These are phyloP conservation scores for Ceratopteris richardii DNA, from an alignment of 75 land plant genomes.

Conservation along the genomic window DNA sequence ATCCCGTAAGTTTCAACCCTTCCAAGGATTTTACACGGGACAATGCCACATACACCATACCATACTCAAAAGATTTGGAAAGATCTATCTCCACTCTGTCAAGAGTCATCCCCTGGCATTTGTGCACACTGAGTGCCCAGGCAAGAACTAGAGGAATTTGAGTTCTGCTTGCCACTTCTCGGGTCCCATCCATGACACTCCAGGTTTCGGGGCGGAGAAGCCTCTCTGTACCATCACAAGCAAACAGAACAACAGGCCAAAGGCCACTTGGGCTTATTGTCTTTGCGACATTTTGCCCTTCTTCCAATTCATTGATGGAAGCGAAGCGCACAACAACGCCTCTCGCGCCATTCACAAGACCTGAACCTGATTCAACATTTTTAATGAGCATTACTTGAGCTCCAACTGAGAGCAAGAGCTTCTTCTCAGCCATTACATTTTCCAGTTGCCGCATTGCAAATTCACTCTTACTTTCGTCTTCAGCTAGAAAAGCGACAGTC, in stretches of 20 bases:
- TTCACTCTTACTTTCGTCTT: constrained; percentile 34
- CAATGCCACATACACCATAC: constrained; percentile 79
- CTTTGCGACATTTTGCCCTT: constrained; percentile 2
- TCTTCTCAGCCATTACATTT: constrained; percentile 28
- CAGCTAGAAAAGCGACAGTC: constrained; percentile 25
- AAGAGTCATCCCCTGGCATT: constrained; percentile 82
- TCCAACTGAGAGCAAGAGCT: constrained; percentile 42
- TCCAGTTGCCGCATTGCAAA: constrained; percentile 30
- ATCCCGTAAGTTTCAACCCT: constrained; percentile 52
- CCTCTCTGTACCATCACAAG: constrained; percentile 27
- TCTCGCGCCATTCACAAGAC: constrained; percentile 64
- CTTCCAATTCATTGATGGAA: constrained; percentile 14
- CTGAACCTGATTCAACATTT: constrained; percentile 29
- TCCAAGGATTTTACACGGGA: constrained; percentile 55
- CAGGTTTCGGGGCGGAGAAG: constrained; percentile 36
- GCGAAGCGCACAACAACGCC: constrained; percentile 48
- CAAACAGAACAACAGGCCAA: constrained; percentile 54
- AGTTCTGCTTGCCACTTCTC: constrained; percentile 33
- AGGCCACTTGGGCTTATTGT: constrained; percentile 12
- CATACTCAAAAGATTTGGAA: constrained; percentile 49
- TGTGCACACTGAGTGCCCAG: constrained; percentile 78
- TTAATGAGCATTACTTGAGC: constrained; percentile 69
- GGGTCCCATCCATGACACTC: constrained; percentile 39
- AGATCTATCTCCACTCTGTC: constrained; percentile 56
- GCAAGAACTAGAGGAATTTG: constrained; percentile 70